Base-by-base conservation (phyloP, 2,329 filamentous ascomycete species). In the Cladosporium sp. region DNA sequence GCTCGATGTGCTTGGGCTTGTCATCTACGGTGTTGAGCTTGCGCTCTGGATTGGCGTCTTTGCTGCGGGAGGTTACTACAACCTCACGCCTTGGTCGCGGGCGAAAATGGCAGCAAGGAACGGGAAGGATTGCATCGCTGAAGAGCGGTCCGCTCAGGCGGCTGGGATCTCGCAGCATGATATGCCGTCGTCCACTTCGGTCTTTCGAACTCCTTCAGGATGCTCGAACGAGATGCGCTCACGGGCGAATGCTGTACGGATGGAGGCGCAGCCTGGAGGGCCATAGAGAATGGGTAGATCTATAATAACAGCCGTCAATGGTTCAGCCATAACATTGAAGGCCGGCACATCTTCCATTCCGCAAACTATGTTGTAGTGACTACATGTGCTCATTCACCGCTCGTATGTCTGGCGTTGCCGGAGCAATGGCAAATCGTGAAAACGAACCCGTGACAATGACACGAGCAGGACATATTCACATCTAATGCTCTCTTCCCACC, bases 41-140 rank as follows among this genome's bases (percentile, higher is more conserved):
- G 69, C 75, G 1, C 70, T 88, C 1, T 88, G 85, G 85, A 73
- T 80, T 37, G 84, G 84, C 0, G 75, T 87, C 2, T 83, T 86
- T 64, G 76, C 78, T 0, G 83, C 79, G 52, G 84, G 84, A 0
- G 80, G 76, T 1, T 83, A 83, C 54, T 86, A 81, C 59, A 85
- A 86, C 56, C 64, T 87, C 2, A 48, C 74, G 11, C 83, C 84
- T 1, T 84, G 80, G 80, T 53, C 80, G 0, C 65, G 65, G 51
- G 62, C 66, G 47, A 73, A 66, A 55, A 51, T 69, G 32, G 55
- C 55, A 27, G 27, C 43, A 39, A 27, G 27, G 36, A 24, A n/a
- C n/a, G n/a, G 36, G 36, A 56, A 54, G 41, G 40, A 27, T 13
- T 27, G 2, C 9, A 29, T 34, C 11, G 11, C 13, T 4, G n/a